These are phyloP conservation scores for Crithidia expoeki DNA, from an alignment of 208 protist species.

Conservation along the genomic window DNA sequence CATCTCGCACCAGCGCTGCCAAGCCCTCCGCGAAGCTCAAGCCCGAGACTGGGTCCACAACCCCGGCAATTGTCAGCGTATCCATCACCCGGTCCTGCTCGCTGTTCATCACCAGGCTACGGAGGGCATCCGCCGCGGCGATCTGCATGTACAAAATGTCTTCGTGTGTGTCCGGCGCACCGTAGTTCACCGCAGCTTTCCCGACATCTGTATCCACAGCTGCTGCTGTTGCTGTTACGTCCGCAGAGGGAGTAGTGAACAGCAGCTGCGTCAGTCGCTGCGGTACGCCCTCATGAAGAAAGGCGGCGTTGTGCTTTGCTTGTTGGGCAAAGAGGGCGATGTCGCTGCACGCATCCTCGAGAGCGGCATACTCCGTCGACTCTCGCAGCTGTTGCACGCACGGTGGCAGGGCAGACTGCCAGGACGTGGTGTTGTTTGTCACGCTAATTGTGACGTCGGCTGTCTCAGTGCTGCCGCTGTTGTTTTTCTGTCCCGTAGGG, in stretches of 20 bases:
- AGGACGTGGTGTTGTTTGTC: no score
- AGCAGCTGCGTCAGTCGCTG: conserved; percentile 55
- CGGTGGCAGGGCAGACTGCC: conserved; percentile 12
- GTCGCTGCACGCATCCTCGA: conserved; percentile 69
- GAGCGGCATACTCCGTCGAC: conserved; percentile 35
- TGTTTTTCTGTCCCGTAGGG: not conserved
- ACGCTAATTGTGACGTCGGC: no score
- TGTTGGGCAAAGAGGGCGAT: conserved; percentile 52
- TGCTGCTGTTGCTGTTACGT: not conserved
- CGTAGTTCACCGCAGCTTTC: not conserved
- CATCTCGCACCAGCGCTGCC: conserved; percentile 29
- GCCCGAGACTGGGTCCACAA: conserved; percentile 17
- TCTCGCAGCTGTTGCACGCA: conserved; percentile 55
- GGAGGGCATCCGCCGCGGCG: conserved; percentile 62
- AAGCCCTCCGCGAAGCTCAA: conserved; percentile 38
- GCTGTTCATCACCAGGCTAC: conserved; percentile 69
- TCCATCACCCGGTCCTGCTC: conserved; percentile 62
- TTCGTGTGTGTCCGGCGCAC: conserved; percentile 20
- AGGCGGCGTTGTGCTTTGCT: conserved; percentile 36
- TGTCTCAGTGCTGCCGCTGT: no score
- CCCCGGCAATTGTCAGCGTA: conserved; percentile 30
- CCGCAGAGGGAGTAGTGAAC: conserved; percentile 19
- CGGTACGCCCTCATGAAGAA: conserved; percentile 45
- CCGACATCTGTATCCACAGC: not conserved
- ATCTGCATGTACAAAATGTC: conserved; percentile 58